Base-by-base conservation (phyloP, 1,284 basidiomycete species). In the Phylloporus sp. region DNA sequence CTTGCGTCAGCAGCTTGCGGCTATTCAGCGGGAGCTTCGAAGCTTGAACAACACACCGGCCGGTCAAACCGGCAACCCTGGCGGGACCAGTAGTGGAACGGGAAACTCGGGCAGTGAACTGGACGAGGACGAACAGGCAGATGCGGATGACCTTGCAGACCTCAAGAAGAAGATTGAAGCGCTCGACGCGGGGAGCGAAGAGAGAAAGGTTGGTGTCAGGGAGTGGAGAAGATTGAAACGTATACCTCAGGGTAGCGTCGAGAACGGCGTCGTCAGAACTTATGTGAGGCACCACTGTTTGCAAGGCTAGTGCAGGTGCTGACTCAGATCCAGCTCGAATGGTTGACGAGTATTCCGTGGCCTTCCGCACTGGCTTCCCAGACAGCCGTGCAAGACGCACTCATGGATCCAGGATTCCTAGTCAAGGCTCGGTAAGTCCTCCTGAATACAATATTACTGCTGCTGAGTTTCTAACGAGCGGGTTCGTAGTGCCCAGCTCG, bases 21-120 rank as follows among this genome's bases (percentile, higher is more conserved):
- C 92, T 15, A 96, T 96, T 69, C 92, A 95, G 70, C 89, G 93
- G 58, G 95, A 97, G 77, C 84, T 96, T 17, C 87, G 90, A 44
- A 81, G 80, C 22, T 80, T 93, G n/a, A 74, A 82, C 22, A 74
- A 71, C n/a, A 65, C 70, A 42, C 63, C 61, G 17, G 55, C 70
- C 10, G 70, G 73, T 6, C 73, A 58, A 10, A 17, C 42, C 13
- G 56, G 66, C 4, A 58, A n/a, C 32, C 50, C 66, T 11, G 53
- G 55, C 22, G 72, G 57, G 15, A 37, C 63, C 10, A 61, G 72
- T 4, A 67, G 71, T 42, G 73, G 70, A 28, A 46, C 60, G 3
- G 67, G 64, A 13, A 65, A 49, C 2, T 52, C 66, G 26, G 68
- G 65, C 17, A 71, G 63, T 40, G 90, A 92, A 65, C 74, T 91